A percentile compares a stretch with the other conserved stretches of the same genome.
Conservation (phyloP, 768 basidiomycete species). For the Lactarius indigo region DNA sequence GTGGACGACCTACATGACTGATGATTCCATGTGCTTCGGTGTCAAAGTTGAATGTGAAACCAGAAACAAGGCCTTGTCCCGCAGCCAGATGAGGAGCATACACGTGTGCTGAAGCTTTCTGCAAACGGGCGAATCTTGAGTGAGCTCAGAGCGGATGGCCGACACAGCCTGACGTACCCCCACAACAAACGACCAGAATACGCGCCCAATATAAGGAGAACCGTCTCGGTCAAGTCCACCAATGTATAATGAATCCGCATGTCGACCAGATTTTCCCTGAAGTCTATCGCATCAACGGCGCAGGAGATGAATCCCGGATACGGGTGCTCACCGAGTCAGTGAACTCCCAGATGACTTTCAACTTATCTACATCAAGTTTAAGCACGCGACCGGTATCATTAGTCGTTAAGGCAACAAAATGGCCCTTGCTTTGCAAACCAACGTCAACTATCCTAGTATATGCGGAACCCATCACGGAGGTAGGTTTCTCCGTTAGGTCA, state of each 20-base stretch:
- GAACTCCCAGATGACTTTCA: slow-evolving; percentile 52
- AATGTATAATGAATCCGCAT: slow-evolving; percentile 51
- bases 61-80: slow-evolving; percentile 45
- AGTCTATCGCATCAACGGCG: neutral
- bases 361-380: slow-evolving; percentile 43
- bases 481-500: slow-evolving; percentile 46
- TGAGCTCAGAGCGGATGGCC: neutral
- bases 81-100: slow-evolving; percentile 47
- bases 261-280: slow-evolving; percentile 41
- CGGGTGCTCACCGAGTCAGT: slow-evolving; percentile 44
- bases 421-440: slow-evolving; percentile 51
- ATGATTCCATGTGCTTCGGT: slow-evolving; percentile 64
- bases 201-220: slow-evolving; percentile 52
- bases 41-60: slow-evolving; percentile 63
- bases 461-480: slow-evolving; percentile 38
- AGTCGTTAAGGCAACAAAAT: slow-evolving; percentile 54
- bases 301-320: neutral
- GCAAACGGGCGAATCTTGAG: slow-evolving; percentile 9
- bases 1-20: slow-evolving; percentile 46
- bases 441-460: slow-evolving; percentile 60
- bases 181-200: slow-evolving; percentile 61
- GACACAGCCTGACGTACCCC: slow-evolving; percentile 41
- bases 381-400: slow-evolving; percentile 59
- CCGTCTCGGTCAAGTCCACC: slow-evolving; percentile 53
- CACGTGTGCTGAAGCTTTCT: slow-evolving; percentile 57